Conservation (phyloP, 345 rosid genomes). For the Arabis hirsuta region DNA sequence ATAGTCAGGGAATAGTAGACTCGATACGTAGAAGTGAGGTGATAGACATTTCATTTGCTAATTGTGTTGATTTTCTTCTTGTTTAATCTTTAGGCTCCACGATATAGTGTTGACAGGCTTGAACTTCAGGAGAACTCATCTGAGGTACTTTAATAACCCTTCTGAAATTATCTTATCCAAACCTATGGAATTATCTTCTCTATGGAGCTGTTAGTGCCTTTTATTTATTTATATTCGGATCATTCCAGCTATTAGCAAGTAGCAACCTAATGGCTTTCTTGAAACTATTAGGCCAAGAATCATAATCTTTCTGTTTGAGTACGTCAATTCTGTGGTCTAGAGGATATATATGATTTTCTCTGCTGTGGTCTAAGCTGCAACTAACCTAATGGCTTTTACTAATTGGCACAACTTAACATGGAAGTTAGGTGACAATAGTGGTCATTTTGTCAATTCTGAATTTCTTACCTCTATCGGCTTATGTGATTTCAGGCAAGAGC, state of each 20-base stretch:
- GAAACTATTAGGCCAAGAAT: not conserved
- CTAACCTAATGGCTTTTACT: not conserved
- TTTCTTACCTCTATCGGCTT: not conserved
- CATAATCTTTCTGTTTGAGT: not conserved
- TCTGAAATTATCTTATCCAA: conserved; percentile 4
- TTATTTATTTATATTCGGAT: not conserved
- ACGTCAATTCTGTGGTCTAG: not conserved
- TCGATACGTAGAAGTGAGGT: not conserved
- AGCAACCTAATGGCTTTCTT: not conserved
- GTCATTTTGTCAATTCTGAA: conserved; percentile 11
- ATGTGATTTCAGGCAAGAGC: conserved; percentile 53
- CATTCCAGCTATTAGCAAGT: not conserved
- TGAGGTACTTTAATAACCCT: conserved; percentile 55
- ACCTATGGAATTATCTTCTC: not conserved
- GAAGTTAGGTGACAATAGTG: not conserved
- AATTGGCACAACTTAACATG: not conserved
- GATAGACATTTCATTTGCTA: conserved; percentile 2
- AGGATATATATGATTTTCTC: conserved; percentile 15
- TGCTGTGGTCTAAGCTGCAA: conserved; percentile 12
- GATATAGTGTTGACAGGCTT: conserved; percentile 47
- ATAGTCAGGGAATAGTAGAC: not conserved
- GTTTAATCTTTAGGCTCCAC: conserved; percentile 62
- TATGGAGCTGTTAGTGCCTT: not conserved
- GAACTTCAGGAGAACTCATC: conserved; percentile 58
- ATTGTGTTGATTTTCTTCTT: conserved; percentile 29